Percentiles rank a stretch among this genome's conserved stretches.
Conservation (phyloP, 495 filamentous ascomycete genomes). For the Aspergillus olivimuriae region DNA sequence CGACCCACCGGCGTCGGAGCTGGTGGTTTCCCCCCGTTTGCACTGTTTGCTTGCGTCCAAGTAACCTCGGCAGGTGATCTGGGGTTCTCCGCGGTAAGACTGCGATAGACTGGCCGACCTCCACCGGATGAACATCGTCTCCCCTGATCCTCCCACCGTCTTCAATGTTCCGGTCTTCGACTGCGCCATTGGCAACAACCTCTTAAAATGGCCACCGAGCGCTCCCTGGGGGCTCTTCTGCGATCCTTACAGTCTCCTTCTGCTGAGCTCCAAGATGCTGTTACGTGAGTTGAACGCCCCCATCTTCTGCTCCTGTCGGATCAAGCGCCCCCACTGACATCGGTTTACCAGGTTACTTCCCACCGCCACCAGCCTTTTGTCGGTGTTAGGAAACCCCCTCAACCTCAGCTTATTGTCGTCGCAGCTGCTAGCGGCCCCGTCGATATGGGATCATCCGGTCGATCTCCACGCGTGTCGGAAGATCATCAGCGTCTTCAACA, state of each 20-base stretch:
- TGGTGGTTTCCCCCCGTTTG: slow-evolving; percentile 24
- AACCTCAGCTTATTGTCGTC: slow-evolving; percentile 86
- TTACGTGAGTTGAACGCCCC: slow-evolving; percentile 38
- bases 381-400: slow-evolving; percentile 78
- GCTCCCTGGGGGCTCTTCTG: slow-evolving; percentile 45
- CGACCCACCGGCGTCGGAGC: not conserved
- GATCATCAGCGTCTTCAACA: slow-evolving; percentile 83
- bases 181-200: not conserved
- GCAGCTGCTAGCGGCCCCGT: slow-evolving; percentile 79
- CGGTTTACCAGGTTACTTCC: slow-evolving; percentile 55
- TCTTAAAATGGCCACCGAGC: slow-evolving; percentile 40
- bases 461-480: slow-evolving; percentile 66
- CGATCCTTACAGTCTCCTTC: slow-evolving; percentile 46
- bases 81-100: slow-evolving; percentile 29
- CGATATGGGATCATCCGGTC: slow-evolving; percentile 74
- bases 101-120: too few species aligned
- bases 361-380: slow-evolving; percentile 75
- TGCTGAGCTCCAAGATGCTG: slow-evolving; percentile 45
- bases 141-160: not conserved
- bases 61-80: slow-evolving; percentile 37
- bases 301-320: not conserved
- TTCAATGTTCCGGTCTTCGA: slow-evolving; percentile 4
- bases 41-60: slow-evolving; percentile 27
- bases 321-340: slow-evolving; percentile 10
- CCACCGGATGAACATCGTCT: too few species aligned